Evolutionary conservation across 2,329 filamentous ascomycete genomes (phyloP).

Genomic region (Aspergillus bombycis): DNA sequence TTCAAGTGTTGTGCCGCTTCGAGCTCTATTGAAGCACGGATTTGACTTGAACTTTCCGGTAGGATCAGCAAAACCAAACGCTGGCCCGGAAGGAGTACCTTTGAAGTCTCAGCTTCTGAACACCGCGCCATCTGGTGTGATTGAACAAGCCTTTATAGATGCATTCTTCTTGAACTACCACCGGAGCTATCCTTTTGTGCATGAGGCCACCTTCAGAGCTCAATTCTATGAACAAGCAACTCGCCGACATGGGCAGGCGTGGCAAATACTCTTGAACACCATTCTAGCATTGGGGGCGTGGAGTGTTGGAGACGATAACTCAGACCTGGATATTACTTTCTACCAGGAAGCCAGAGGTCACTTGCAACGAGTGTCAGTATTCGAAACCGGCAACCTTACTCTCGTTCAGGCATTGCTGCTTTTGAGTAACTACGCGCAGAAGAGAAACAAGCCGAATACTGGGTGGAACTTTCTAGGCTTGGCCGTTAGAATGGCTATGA

Average conservation of each 20-base stretch:
- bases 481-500: constrained; percentile 54
- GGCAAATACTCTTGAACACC: constrained; percentile 52
- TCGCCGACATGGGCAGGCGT: constrained; percentile 45
- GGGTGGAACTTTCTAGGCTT: constrained; percentile 55
- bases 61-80: constrained; percentile 28
- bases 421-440: constrained; percentile 55
- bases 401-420: constrained; percentile 53
- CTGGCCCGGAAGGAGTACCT: constrained; percentile 32
- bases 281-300: constrained; percentile 51
- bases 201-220: constrained; percentile 52
- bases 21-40: constrained; percentile 42
- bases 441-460: constrained; percentile 55
- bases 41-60: constrained; percentile 43
- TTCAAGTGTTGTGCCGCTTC: constrained; percentile 44
- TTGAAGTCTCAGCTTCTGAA: constrained; percentile 43
- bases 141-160: constrained; percentile 48
- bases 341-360: constrained; percentile 52
- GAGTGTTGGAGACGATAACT: constrained; percentile 44
- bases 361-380: constrained; percentile 48
- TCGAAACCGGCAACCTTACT: constrained; percentile 54
- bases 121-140: constrained; percentile 41
- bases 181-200: constrained; percentile 51
- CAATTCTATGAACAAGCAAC: constrained; percentile 50
- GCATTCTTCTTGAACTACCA: constrained; percentile 54
- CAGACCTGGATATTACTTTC: constrained; percentile 49